Conservation (phyloP, 495 filamentous ascomycete genomes). For the Aspergillus ellipticus region DNA sequence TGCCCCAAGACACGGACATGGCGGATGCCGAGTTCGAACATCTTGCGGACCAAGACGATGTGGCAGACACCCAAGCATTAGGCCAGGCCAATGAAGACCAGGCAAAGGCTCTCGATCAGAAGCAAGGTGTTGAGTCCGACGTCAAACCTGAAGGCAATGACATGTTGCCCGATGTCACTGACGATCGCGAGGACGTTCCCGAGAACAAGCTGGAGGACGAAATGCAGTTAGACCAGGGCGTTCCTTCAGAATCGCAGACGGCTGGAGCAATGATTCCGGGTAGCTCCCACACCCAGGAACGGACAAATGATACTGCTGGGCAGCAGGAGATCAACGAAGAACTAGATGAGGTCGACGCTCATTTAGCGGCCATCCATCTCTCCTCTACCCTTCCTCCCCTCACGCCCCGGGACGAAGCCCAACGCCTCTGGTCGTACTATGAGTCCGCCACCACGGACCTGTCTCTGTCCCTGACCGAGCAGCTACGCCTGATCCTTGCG, state of each 20-base stretch:
- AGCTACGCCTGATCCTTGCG: conserved; percentile 90
- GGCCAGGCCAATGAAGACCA: conserved; percentile 87
- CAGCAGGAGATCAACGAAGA: conserved; percentile 55
- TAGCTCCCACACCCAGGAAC: conserved; percentile 31
- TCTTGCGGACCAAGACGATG: conserved; percentile 73
- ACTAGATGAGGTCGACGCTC: conserved; percentile 66
- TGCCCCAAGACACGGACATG: conserved; percentile 61
- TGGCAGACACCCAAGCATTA: conserved; percentile 83
- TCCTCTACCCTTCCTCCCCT: conserved; percentile 39
- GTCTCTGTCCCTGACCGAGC: conserved; percentile 83
- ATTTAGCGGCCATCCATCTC: conserved; percentile 70
- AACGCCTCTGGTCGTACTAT: conserved; percentile 79
- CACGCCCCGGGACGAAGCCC: conserved; percentile 57
- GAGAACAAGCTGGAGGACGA: conserved; percentile 48
- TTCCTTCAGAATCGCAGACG: conserved; percentile 38
- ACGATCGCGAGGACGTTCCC: conserved; percentile 50
- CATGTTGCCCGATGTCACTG: conserved; percentile 55
- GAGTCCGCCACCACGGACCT: conserved; percentile 79
- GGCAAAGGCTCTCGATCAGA: conserved; percentile 73
- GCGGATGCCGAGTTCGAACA: conserved; percentile 81
- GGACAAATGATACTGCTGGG: conserved; percentile 23
- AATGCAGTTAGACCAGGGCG: conserved; percentile 42
- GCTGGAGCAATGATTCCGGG: conserved; percentile 41
- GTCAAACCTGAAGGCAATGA: conserved; percentile 51
- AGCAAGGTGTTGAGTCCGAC: conserved; percentile 75